Evolutionary conservation across 2,329 filamentous ascomycete genomes (phyloP).

Genomic region (Truncatella angustata): DNA sequence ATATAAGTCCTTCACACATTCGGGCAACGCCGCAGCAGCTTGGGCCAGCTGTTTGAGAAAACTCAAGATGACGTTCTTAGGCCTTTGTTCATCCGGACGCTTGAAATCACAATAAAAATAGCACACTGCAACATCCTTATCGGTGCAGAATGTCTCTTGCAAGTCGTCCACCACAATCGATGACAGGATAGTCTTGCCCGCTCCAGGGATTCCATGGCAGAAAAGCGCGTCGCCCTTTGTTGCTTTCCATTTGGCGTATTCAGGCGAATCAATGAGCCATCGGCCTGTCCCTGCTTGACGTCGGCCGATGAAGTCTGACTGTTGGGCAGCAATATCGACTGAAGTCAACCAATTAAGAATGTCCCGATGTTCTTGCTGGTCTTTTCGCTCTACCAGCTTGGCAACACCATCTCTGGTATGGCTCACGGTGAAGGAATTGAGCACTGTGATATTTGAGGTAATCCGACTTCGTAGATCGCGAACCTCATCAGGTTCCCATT

Average conservation of each 20-base stretch:
- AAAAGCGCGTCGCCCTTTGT: conserved; percentile 32
- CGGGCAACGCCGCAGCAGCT: not conserved
- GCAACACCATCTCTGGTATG: not conserved
- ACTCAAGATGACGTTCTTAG: conserved; percentile 28
- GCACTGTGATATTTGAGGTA: not conserved
- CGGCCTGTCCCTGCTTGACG: conserved; percentile 40
- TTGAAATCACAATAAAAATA: conserved; percentile 47
- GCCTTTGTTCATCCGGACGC: conserved; percentile 34
- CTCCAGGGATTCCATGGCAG: conserved; percentile 30
- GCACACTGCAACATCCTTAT: conserved; percentile 29
- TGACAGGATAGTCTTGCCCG: conserved; percentile 27
- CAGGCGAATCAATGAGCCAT: conserved; percentile 40
- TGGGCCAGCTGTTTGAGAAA: conserved; percentile 36
- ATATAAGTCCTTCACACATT: not conserved
- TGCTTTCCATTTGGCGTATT: conserved; percentile 31
- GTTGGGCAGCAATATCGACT: conserved; percentile 33
- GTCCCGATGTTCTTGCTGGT: not conserved
- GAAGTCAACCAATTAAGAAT: conserved; percentile 39
- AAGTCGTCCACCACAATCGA: conserved; percentile 40
- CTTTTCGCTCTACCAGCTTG: not conserved
- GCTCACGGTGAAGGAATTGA: not conserved
- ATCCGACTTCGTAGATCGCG: not conserved
- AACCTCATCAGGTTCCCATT: conserved; percentile 1
- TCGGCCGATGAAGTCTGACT: conserved; percentile 35
- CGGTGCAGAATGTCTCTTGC: conserved; percentile 13